Evolutionary conservation across 371 early-diverging fungal species (phyloP).

Genomic region (Chytridium lagenaria): DNA sequence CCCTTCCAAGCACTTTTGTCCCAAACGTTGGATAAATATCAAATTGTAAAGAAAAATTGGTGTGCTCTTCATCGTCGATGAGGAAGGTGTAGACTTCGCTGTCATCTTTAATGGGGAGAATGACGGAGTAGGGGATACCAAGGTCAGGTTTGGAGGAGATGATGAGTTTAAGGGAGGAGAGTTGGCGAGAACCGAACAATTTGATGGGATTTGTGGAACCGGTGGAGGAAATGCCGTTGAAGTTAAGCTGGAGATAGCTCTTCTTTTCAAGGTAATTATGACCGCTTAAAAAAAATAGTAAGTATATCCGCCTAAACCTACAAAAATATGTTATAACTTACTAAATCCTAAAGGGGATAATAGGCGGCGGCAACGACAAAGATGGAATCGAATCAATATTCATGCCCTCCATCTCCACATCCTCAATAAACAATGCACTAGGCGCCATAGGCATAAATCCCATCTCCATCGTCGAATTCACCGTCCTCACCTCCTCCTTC

Average conservation of each 20-base stretch:
- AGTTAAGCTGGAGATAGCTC: slow-evolving; percentile 76
- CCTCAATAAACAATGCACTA: slow-evolving; percentile 44
- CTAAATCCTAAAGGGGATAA: slow-evolving; percentile 94
- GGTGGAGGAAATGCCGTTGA: slow-evolving; percentile 42
- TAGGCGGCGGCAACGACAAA: slow-evolving; percentile 91
- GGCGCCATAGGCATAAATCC: slow-evolving; percentile 50
- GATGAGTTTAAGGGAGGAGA: slow-evolving; percentile 65
- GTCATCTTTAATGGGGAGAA: slow-evolving; percentile 85
- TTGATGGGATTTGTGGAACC: slow-evolving; percentile 45
- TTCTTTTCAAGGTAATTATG: slow-evolving; percentile 92
- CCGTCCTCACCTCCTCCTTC: too few species aligned
- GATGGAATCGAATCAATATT: slow-evolving; percentile 84
- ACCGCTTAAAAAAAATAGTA: slow-evolving; percentile 56
- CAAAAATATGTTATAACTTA: slow-evolving; percentile 28
- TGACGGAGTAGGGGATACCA: slow-evolving; percentile 88
- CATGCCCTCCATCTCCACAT: slow-evolving; percentile 43
- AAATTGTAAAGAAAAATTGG: slow-evolving; percentile 79
- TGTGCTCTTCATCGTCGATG: slow-evolving; percentile 70
- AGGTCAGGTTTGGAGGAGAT: slow-evolving; percentile 80
- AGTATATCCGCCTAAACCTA: too few species aligned
- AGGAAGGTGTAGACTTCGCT: slow-evolving; percentile 82
- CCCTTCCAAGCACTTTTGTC: slow-evolving; percentile 89
- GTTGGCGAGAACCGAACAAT: slow-evolving; percentile 56
- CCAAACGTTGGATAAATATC: slow-evolving; percentile 95
- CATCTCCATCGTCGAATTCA: too few species aligned